Conservation (phyloP, 805 yeast species). For the Jamesozyma piceae region DNA sequence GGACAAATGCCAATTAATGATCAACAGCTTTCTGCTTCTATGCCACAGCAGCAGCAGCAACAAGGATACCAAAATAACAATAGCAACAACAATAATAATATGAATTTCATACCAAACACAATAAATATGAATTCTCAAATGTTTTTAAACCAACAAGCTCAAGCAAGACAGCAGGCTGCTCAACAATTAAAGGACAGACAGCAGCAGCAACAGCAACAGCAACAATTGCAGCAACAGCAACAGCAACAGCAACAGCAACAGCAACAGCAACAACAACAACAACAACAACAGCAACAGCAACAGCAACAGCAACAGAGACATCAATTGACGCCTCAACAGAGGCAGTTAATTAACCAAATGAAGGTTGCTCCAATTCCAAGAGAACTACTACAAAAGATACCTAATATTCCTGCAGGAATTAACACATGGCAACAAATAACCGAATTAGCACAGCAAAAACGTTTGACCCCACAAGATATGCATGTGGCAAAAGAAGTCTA, state of each 20-base stretch:
- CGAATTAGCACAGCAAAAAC: slow-evolving; percentile 28
- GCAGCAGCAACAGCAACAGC: slow-evolving; percentile 31
- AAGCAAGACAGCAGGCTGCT: slow-evolving; percentile 42
- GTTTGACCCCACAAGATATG: slow-evolving; percentile 27
- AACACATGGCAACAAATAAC: slow-evolving; percentile 58
- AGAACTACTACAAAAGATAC: slow-evolving; percentile 21
- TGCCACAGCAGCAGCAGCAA: slow-evolving; percentile 21
- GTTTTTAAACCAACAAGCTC: slow-evolving; percentile 41
- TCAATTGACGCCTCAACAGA: slow-evolving; percentile 18
- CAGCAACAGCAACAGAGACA: slow-evolving; percentile 20
- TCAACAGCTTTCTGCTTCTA: too few relatives aligned
- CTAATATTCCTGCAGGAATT: slow-evolving; percentile 51
- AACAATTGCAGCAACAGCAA: slow-evolving; percentile 22
- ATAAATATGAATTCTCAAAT: slow-evolving; percentile 30
- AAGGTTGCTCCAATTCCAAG: slow-evolving; percentile 51
- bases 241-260: slow-evolving; percentile 37
- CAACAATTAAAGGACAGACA: slow-evolving; percentile 32
- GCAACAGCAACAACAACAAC: slow-evolving; percentile 23
- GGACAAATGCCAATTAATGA: neutral
- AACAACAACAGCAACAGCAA: slow-evolving; percentile 29
- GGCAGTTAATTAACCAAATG: slow-evolving; percentile 36
- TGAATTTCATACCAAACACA: slow-evolving; percentile 12
- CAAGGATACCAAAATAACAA: slow-evolving; percentile 5
- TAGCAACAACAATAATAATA: slow-evolving; percentile 12
- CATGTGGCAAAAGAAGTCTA: slow-evolving; percentile 37